phyloP scores from a whole-genome alignment of 768 basidiomycete species.

The Chalciporus pseudorubinellus region DNA sequence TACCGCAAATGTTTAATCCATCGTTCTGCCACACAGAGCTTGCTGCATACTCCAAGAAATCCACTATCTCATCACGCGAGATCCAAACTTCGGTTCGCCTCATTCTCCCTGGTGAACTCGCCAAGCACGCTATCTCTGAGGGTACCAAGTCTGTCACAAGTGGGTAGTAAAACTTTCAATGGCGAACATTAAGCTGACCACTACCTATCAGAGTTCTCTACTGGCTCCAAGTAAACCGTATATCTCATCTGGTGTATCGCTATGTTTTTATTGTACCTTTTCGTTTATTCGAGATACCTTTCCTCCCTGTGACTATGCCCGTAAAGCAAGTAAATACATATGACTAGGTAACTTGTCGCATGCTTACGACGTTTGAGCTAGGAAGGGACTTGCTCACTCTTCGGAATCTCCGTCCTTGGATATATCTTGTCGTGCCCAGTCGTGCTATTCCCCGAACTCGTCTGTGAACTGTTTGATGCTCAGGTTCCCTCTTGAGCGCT shows the following conservation, averaged over 20 bases:
- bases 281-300: conserved; percentile 32
- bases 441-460: no score
- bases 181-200: conserved; percentile 7
- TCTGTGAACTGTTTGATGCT: no score
- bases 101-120: conserved; percentile 82
- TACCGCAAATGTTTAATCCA: not conserved
- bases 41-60: conserved; percentile 85
- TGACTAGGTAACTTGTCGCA: not conserved
- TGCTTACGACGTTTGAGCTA: no score
- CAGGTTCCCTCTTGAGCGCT: no score
- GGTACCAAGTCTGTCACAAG: conserved; percentile 74
- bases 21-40: conserved; percentile 48
- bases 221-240: conserved; percentile 49
- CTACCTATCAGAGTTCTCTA: conserved; percentile 51
- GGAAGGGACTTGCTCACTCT: no score
- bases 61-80: conserved; percentile 88
- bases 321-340: not conserved
- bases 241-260: conserved; percentile 29
- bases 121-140: conserved; percentile 88
- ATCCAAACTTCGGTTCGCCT: conserved; percentile 84
- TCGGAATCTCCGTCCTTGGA: no score
- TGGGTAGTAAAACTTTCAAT: conserved; percentile 30
- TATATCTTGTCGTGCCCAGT: no score
- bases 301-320: not conserved
- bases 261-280: conserved; percentile 33